Evolutionary conservation across 1,284 basidiomycete species (phyloP), one percentile per base, ranked within the genome.

Genomic region (Tilletia horrida): DNA sequence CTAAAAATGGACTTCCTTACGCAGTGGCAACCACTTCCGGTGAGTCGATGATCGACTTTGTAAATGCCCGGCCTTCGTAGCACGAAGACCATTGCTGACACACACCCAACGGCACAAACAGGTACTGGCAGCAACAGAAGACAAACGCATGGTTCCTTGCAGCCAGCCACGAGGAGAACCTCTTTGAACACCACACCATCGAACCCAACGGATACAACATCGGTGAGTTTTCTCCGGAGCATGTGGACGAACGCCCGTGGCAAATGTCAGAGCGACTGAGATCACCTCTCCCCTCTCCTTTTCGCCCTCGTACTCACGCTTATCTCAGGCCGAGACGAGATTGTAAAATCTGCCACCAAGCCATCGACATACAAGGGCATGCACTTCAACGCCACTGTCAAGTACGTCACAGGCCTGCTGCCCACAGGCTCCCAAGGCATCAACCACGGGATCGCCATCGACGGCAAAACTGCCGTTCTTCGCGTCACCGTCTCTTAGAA

Each of bases 161-260:
- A 35, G 69, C 69, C 3, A 62, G 71, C 35, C 61, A 71, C 47
- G 35, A 42, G 64, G 66, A 88, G 87, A 85, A 90, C 72, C 88
- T 87, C 1, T 84, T 84, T 23, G 87, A 86, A 73, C 84, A 88
- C 69, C 90, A 91, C 76, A 87, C 84, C 79, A 86, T 88, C 66
- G 72, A 83, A 1, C 83, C 86, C 0, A 80, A 88, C 68, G 90
- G 90, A 27, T 88, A 89, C 73, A 73, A 88, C 69, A 78, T 40
- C 1, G 23, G 57, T 35, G 23, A 16, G 55, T 18, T 18, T 6
- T 11, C 35, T 40, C n/a, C 23, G 4, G 11, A 21, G 4, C 35
- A 40, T 40, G 35, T n/a, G n/a, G n/a, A n/a, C n/a, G n/a, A n/a
- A n/a, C n/a, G n/a, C n/a, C n/a, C n/a, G n/a, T n/a, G n/a, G n/a